phyloP scores from a whole-genome alignment of 192 early-diverging fungal genomes.

The Backusella sp. region DNA sequence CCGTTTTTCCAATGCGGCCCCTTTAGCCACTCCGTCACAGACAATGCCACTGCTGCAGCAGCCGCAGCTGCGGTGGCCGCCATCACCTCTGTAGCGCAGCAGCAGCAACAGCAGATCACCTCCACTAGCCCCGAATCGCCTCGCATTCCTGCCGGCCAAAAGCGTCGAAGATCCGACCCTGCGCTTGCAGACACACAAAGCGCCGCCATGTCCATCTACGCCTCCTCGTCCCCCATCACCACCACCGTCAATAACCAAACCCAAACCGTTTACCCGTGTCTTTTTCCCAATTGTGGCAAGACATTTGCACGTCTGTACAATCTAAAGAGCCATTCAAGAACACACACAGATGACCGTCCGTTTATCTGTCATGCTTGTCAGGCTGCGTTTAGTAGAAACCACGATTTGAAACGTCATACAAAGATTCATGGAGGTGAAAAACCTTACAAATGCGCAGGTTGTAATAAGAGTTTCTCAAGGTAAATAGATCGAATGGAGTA shows the following conservation, averaged over 20 bases:
- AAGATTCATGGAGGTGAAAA: slow-evolving; percentile 76
- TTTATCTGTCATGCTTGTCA: slow-evolving; percentile 52
- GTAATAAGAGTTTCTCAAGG: slow-evolving; percentile 73
- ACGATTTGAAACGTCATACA: slow-evolving; percentile 74
- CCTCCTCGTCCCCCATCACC: slow-evolving; percentile 31
- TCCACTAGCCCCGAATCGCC: background rate
- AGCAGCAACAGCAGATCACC: slow-evolving; percentile 5
- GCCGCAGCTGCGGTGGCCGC: slow-evolving; percentile 21
- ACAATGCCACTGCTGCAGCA: slow-evolving; percentile 16
- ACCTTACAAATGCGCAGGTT: slow-evolving; percentile 71
- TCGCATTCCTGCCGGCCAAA: background rate
- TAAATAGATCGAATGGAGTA: slow-evolving; percentile 19
- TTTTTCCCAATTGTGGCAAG: slow-evolving; percentile 77
- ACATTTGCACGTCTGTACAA: slow-evolving; percentile 87
- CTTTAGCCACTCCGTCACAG: slow-evolving; percentile 9
- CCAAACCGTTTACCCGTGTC: slow-evolving; percentile 46
- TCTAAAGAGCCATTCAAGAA: slow-evolving; percentile 78
- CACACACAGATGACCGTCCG: slow-evolving; percentile 75
- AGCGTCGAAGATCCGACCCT: slow-evolving; percentile 22
- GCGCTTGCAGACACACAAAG: slow-evolving; percentile 24
- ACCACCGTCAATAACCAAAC: slow-evolving; percentile 33
- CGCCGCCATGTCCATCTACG: slow-evolving; percentile 30
- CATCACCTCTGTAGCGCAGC: slow-evolving; percentile 8
- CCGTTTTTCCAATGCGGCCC: slow-evolving; percentile 16
- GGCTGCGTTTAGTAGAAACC: slow-evolving; percentile 64